These are phyloP conservation scores for Camelina sativa DNA, from an alignment of 345 rosid genomes.

Conservation along the genomic window DNA sequence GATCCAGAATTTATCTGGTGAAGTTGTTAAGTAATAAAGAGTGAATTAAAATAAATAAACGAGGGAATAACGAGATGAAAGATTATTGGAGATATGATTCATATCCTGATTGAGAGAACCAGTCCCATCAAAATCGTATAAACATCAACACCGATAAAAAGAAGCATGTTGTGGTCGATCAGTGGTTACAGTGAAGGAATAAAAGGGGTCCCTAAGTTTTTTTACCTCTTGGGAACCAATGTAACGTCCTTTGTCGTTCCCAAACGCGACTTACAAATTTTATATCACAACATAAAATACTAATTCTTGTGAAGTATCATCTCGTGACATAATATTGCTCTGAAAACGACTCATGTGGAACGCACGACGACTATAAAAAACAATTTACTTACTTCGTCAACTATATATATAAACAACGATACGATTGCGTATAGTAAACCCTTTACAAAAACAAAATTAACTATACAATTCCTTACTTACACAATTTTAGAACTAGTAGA, in stretches of 20 bases:
- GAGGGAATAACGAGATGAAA: neutral
- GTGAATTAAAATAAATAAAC: neutral
- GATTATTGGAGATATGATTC: slow-evolving; percentile 6
- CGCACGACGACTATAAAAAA: slow-evolving; percentile 7
- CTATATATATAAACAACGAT: neutral
- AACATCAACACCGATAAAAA: slow-evolving; percentile 28
- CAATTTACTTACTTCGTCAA: neutral
- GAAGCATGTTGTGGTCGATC: slow-evolving; percentile 17
- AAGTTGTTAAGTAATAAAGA: neutral
- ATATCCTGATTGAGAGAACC: slow-evolving; percentile 1
- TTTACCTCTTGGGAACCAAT: slow-evolving; percentile 36
- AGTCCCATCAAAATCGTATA: slow-evolving; percentile 24
- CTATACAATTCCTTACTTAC: neutral
- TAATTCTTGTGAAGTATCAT: neutral
- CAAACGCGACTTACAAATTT: slow-evolving; percentile 11
- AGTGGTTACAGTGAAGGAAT: slow-evolving; percentile 33
- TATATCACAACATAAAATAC: slow-evolving; percentile 4
- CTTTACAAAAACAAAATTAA: too few relatives aligned
- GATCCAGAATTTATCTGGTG: too few relatives aligned
- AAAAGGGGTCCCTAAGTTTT: slow-evolving; percentile 6
- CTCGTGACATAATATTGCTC: neutral
- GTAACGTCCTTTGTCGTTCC: slow-evolving; percentile 24
- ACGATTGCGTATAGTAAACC: neutral
- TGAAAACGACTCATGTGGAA: slow-evolving; percentile 35
- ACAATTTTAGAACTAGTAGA: too few relatives aligned